phyloP scores from a whole-genome alignment of 1,284 basidiomycete species.

The Cutaneotrichosporon cutaneum region DNA sequence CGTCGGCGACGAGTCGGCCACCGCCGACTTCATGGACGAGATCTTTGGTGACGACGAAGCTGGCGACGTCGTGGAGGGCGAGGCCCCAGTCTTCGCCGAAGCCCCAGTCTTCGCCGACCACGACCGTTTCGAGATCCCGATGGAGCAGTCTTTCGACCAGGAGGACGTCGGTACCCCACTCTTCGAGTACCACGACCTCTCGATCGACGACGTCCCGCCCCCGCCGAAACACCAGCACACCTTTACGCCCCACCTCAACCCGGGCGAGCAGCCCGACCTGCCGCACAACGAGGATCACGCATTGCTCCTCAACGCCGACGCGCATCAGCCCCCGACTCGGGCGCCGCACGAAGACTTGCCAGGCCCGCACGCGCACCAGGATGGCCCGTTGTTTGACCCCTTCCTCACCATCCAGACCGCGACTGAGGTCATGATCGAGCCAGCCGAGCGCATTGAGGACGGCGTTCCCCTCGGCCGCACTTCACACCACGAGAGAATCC shows the following conservation, averaged over 20 bases:
- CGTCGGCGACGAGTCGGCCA: slow-evolving; percentile 40
- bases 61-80: slow-evolving; percentile 38
- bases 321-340: slow-evolving; percentile 34
- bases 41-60: slow-evolving; percentile 48
- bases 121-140: slow-evolving; percentile 18
- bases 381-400: slow-evolving; percentile 49
- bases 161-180: slow-evolving; percentile 30
- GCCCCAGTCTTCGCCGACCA: slow-evolving; percentile 39
- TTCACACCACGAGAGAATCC: slow-evolving; percentile 58
- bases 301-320: slow-evolving; percentile 48
- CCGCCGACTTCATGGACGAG: slow-evolving; percentile 52
- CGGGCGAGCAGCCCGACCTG: slow-evolving; percentile 38
- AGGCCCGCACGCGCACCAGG: slow-evolving; percentile 43
- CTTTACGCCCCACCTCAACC: slow-evolving; percentile 19
- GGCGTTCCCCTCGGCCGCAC: slow-evolving; percentile 69
- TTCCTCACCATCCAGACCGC: slow-evolving; percentile 53
- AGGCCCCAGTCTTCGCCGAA: slow-evolving; percentile 39
- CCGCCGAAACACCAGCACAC: slow-evolving; percentile 19
- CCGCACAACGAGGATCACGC: slow-evolving; percentile 36
- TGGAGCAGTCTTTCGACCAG: slow-evolving; percentile 11
- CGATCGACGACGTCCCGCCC: slow-evolving; percentile 14
- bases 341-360: slow-evolving; percentile 8
- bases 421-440: slow-evolving; percentile 35
- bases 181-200: slow-evolving; percentile 18
- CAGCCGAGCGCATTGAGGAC: slow-evolving; percentile 58